phyloP scores from a whole-genome alignment of 768 basidiomycete species.

The Kwoniella sp. region DNA sequence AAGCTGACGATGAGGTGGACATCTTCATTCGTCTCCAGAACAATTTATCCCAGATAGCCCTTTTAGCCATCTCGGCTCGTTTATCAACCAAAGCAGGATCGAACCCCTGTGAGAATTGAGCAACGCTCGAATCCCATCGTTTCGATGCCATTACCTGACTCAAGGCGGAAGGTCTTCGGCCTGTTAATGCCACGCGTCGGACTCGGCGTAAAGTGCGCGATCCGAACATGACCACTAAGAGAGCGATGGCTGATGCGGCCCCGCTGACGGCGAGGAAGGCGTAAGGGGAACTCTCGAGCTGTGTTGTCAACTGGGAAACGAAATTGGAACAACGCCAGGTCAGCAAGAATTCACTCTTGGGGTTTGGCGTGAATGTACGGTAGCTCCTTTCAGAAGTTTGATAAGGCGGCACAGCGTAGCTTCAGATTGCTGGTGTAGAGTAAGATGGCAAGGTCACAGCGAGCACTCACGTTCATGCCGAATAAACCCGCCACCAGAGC shows the following conservation, averaged over 20 bases:
- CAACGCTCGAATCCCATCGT: conserved; percentile 22
- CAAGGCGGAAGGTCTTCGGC: conserved; percentile 14
- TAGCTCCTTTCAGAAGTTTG: too few species aligned
- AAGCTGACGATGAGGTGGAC: background rate
- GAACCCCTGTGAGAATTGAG: conserved; percentile 21
- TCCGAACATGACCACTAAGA: conserved; percentile 68
- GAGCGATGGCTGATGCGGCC: conserved; percentile 64
- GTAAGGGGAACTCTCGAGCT: conserved; percentile 70
- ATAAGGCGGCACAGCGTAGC: too few species aligned
- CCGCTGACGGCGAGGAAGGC: conserved; percentile 73
- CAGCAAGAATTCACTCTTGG: too few species aligned
- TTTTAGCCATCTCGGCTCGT: conserved; percentile 14
- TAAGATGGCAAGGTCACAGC: background rate
- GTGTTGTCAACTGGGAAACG: conserved; percentile 66
- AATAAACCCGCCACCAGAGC: conserved; percentile 88
- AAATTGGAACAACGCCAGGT: too few species aligned
- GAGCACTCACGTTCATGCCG: conserved; percentile 86
- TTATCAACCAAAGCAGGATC: conserved; percentile 20
- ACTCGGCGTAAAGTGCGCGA: conserved; percentile 62
- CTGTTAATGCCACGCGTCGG: conserved; percentile 52
- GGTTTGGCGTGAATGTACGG: too few species aligned
- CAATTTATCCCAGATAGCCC: conserved; percentile 23
- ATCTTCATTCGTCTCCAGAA: conserved; percentile 17
- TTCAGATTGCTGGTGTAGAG: too few species aligned
- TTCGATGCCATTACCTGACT: conserved; percentile 13